phyloP scores from a whole-genome alignment of 805 yeast genomes.

The Monosporozyma yasuniensis region DNA sequence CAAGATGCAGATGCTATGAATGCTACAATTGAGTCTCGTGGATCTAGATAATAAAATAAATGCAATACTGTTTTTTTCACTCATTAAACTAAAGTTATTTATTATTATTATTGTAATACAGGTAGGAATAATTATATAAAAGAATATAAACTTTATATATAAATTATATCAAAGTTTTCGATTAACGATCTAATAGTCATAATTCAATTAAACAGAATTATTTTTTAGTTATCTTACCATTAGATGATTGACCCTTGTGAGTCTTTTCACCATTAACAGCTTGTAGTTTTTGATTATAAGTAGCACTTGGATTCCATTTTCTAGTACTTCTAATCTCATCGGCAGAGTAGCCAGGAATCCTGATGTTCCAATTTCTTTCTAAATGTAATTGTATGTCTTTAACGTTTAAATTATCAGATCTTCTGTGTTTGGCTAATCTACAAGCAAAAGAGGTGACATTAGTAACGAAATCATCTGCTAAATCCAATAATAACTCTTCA shows the following conservation, averaged over 20 bases:
- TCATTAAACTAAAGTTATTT: background rate
- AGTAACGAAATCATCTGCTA: constrained; percentile 92
- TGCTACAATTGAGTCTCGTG: constrained; percentile 5
- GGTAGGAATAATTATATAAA: background rate
- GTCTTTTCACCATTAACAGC: constrained; percentile 30
- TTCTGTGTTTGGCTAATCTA: constrained; percentile 88
- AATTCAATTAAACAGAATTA: background rate
- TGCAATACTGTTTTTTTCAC: background rate
- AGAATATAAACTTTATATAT: background rate
- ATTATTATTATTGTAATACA: background rate
- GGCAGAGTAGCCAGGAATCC: constrained; percentile 85
- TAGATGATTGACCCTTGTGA: background rate
- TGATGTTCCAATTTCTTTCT: constrained; percentile 89
- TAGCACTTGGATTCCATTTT: constrained; percentile 57
- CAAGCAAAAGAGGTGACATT: constrained; percentile 92
- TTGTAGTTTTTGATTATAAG: constrained; percentile 57
- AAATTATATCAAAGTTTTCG: background rate
- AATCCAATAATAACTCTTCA: constrained; percentile 79
- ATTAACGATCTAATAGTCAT: background rate
- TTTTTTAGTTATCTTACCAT: background rate
- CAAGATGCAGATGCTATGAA: constrained; percentile 55
- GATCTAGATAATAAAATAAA: background rate
- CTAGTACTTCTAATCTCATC: constrained; percentile 80
- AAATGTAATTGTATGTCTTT: constrained; percentile 86
- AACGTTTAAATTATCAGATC: constrained; percentile 76